Evolutionary conservation across 176 grass and related monocot species (phyloP).

Genomic region (Puccinellia tenuiflora): DNA sequence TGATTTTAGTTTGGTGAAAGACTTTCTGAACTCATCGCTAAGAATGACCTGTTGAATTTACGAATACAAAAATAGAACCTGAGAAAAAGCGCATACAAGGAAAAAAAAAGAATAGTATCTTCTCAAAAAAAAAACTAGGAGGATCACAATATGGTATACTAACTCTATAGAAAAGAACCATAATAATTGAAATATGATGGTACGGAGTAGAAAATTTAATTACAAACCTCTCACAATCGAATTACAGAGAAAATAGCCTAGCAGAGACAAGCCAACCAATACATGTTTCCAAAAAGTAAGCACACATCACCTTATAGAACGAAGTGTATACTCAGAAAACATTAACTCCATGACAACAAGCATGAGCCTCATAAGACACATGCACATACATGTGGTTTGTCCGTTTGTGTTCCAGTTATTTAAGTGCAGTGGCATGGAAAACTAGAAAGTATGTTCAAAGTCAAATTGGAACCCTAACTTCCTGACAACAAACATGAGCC

Average conservation of each 20-base stretch:
- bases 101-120: neutral
- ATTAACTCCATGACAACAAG: neutral
- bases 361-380: neutral
- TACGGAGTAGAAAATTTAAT: conserved; percentile 4
- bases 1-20: conserved; percentile 56
- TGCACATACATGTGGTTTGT: neutral
- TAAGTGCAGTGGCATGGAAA: neutral
- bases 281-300: neutral
- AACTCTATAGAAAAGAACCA: neutral
- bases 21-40: conserved; percentile 67
- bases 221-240: neutral
- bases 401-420: neutral
- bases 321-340: neutral
- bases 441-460: neutral
- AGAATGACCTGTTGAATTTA: conserved; percentile 49
- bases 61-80: neutral
- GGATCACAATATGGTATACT: neutral
- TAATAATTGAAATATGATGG: neutral
- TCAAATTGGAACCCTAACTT: neutral
- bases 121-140: neutral
- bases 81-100: neutral
- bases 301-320: neutral
- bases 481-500: neutral
- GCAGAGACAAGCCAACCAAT: neutral
- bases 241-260: neutral